Evolutionary conservation across 2,329 filamentous ascomycete species (phyloP).

Genomic region (Sphaerostilbella broomeana): DNA sequence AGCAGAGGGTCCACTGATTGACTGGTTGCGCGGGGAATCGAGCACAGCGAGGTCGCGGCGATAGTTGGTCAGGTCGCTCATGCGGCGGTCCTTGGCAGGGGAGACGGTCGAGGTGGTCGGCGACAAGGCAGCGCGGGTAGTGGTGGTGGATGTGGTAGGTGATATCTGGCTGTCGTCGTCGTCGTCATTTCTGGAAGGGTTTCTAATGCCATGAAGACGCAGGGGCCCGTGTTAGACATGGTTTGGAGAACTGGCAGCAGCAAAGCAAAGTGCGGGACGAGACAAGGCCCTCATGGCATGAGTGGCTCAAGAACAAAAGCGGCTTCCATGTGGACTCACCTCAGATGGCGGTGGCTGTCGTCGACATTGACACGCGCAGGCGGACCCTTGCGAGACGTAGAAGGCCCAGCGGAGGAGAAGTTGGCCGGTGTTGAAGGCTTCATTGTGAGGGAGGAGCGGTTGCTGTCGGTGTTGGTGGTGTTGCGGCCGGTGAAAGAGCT

Average conservation of each 20-base stretch:
- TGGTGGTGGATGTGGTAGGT: constrained; percentile 39
- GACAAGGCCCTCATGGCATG: too few relatives aligned
- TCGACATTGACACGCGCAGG: constrained; percentile 32
- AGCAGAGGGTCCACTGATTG: constrained; percentile 45
- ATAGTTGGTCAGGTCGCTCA: constrained; percentile 61
- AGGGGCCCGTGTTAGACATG: constrained; percentile 11
- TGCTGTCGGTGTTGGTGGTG: constrained; percentile 58
- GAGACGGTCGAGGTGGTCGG: constrained; percentile 37
- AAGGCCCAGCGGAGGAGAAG: constrained; percentile 22
- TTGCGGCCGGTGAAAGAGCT: constrained; percentile 31
- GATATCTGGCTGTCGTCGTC: constrained; percentile 41
- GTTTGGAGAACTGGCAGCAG: neutral
- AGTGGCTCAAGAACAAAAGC: too few relatives aligned
- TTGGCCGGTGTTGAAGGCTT: constrained; percentile 38
- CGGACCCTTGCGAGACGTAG: constrained; percentile 16
- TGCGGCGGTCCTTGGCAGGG: constrained; percentile 44
- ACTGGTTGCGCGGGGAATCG: constrained; percentile 56
- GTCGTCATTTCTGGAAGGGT: constrained; percentile 28
- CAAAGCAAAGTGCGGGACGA: constrained; percentile 3
- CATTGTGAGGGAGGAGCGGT: constrained; percentile 56
- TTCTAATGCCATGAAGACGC: constrained; percentile 13
- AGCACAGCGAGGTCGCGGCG: constrained; percentile 65
- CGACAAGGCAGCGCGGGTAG: constrained; percentile 40
- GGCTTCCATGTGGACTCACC: constrained; percentile 24
- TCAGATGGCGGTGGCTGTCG: constrained; percentile 35